Evolutionary conservation across 2,329 filamentous ascomycete genomes (phyloP).

Genomic region (Atkinsonella hypoxylon): DNA sequence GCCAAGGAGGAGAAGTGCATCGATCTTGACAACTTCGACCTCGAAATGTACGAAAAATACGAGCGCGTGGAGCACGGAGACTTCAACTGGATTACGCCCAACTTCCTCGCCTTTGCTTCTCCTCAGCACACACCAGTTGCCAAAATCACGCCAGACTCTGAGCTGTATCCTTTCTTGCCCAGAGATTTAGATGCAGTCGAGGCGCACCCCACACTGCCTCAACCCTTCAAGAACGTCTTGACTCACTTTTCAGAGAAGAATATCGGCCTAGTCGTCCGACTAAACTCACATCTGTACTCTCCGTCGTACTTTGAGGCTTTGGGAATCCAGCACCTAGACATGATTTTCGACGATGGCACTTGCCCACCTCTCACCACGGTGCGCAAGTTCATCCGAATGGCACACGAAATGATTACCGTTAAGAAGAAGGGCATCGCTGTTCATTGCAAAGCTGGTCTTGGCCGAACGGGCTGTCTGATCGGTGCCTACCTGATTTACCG

Average conservation of each 20-base stretch:
- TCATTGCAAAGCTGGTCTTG: slow-evolving; percentile 95
- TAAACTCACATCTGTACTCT: slow-evolving; percentile 94
- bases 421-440: slow-evolving; percentile 91
- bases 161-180: slow-evolving; percentile 63
- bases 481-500: slow-evolving; percentile 96
- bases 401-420: slow-evolving; percentile 85
- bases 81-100: slow-evolving; percentile 97
- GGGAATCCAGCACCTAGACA: slow-evolving; percentile 91
- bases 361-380: slow-evolving; percentile 85
- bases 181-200: slow-evolving; percentile 63
- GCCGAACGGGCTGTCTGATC: slow-evolving; percentile 89
- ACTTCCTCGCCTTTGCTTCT: slow-evolving; percentile 93
- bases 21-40: slow-evolving; percentile 82
- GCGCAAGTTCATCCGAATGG: slow-evolving; percentile 85
- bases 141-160: slow-evolving; percentile 59
- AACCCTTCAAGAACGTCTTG: slow-evolving; percentile 92
- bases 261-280: slow-evolving; percentile 83
- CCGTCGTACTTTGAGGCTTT: slow-evolving; percentile 94
- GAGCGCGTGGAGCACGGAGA: slow-evolving; percentile 96
- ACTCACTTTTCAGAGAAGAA: slow-evolving; percentile 78
- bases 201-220: slow-evolving; percentile 56
- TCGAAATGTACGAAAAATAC: slow-evolving; percentile 93
- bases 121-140: slow-evolving; percentile 72
- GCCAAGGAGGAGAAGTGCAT: slow-evolving; percentile 93
- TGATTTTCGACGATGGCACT: slow-evolving; percentile 99